These are phyloP conservation scores for Pedinophyceae sp. DNA, from an alignment of 139 green algal genomes.

Conservation along the genomic window DNA sequence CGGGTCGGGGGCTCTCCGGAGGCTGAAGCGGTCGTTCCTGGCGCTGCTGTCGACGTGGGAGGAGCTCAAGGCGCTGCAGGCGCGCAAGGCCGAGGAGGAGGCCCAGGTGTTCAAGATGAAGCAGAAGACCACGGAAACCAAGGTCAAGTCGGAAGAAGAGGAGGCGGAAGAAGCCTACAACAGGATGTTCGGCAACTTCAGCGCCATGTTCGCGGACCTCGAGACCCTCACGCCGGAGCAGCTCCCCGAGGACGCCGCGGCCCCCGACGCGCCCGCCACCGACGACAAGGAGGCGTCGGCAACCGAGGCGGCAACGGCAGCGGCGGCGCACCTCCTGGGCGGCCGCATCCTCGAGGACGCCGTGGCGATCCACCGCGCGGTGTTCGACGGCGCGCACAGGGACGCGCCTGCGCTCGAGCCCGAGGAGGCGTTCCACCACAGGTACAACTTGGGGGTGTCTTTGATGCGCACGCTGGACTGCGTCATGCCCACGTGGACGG, in stretches of 20 bases:
- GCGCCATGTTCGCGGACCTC: neutral
- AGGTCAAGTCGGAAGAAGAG: neutral
- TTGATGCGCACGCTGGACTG: conserved; percentile 7
- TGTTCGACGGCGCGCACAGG: conserved; percentile 16
- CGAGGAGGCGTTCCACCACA: conserved; percentile 1
- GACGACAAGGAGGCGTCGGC: neutral
- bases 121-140: conserved; percentile 13
- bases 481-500: conserved; percentile 18
- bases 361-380: conserved; percentile 30
- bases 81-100: conserved; percentile 36
- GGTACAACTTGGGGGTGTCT: conserved; percentile 10
- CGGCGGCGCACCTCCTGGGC: conserved; percentile 33
- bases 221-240: too few relatives aligned
- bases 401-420: conserved; percentile 1
- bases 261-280: too few relatives aligned
- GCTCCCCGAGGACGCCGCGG: too few relatives aligned
- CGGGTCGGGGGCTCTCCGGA: too few relatives aligned
- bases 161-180: neutral
- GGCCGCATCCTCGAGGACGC: conserved; percentile 42
- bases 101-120: conserved; percentile 66
- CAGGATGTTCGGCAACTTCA: neutral
- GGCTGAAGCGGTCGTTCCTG: conserved; percentile 19
- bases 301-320: conserved; percentile 21
- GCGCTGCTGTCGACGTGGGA: conserved; percentile 26
- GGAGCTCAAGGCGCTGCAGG: conserved; percentile 35